Evolutionary conservation across 2,329 filamentous ascomycete species (phyloP).

Genomic region (Penicillium sp.): DNA sequence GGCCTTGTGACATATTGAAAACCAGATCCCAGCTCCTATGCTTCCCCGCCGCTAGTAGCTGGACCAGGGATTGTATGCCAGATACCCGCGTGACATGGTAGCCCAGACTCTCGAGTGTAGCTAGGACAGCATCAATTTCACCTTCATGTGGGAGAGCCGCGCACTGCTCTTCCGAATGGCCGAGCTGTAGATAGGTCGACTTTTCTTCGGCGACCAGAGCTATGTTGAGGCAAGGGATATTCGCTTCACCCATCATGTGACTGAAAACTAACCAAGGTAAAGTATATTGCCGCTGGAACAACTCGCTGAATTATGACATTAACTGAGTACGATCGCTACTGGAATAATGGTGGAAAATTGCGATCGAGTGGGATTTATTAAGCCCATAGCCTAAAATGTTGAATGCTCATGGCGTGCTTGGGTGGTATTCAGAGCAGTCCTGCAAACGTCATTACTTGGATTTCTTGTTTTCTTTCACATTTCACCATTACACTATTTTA

Average conservation of each 20-base stretch:
- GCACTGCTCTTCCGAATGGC: conserved; percentile 13
- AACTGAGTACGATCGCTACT: neutral
- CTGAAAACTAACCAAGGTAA: neutral
- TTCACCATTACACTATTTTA: neutral
- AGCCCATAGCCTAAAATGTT: neutral
- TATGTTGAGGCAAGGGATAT: conserved; percentile 2
- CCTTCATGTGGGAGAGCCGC: conserved; percentile 5
- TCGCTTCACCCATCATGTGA: neutral
- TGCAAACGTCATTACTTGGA: neutral
- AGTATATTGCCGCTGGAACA: neutral
- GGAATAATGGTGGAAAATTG: neutral
- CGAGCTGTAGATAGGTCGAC: conserved; percentile 10
- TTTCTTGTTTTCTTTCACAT: neutral
- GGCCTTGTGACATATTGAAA: conserved; percentile 24
- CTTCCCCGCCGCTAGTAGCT: conserved; percentile 14
- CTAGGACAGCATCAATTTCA: conserved; percentile 10
- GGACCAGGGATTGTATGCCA: conserved; percentile 15
- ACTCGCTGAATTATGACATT: neutral
- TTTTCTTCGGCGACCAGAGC: conserved; percentile 15
- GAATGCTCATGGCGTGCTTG: neutral
- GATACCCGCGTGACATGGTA: conserved; percentile 14
- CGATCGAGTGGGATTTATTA: neutral
- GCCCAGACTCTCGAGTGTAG: conserved; percentile 12
- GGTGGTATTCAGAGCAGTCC: neutral
- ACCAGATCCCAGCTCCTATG: conserved; percentile 26